Conservation (phyloP, 2,329 filamentous ascomycete genomes). For the Beauveria sp. region DNA sequence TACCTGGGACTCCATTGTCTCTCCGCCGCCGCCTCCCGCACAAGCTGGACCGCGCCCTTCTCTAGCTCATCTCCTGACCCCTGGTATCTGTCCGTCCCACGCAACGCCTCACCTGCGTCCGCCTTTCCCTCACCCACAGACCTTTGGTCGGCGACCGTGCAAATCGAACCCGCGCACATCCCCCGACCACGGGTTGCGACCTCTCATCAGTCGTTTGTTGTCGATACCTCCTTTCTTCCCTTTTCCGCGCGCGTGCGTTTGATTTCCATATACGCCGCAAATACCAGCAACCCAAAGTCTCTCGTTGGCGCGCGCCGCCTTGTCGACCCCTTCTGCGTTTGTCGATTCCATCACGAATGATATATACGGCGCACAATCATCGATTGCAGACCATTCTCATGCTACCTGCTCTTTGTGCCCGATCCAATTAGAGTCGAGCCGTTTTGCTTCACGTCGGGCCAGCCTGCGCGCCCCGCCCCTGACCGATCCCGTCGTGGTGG, state of each 20-base stretch:
- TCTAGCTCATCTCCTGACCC: constrained; percentile 1
- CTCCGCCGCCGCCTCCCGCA: background rate
- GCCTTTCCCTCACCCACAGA: constrained; percentile 2
- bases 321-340: background rate
- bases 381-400: background rate
- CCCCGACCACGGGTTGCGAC: background rate
- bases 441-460: background rate
- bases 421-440: background rate
- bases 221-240: background rate
- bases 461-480: constrained; percentile 4
- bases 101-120: background rate
- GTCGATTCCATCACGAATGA: background rate
- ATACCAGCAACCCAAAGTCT: background rate
- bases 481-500: background rate
- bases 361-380: background rate
- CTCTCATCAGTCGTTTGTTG: background rate
- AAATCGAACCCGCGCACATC: background rate
- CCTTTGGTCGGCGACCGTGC: constrained; percentile 1
- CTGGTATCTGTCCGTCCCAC: constrained; percentile 1
- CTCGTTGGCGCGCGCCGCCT: background rate
- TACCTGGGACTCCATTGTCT: background rate
- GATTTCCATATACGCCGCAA: background rate
- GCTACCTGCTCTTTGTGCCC: background rate
- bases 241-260: background rate
- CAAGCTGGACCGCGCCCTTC: background rate